A percentile compares a stretch with the other conserved stretches of the same genome.
These are phyloP conservation scores for Penicillium cinerascens DNA, from an alignment of 495 filamentous ascomycete genomes.

Conservation along the genomic window DNA sequence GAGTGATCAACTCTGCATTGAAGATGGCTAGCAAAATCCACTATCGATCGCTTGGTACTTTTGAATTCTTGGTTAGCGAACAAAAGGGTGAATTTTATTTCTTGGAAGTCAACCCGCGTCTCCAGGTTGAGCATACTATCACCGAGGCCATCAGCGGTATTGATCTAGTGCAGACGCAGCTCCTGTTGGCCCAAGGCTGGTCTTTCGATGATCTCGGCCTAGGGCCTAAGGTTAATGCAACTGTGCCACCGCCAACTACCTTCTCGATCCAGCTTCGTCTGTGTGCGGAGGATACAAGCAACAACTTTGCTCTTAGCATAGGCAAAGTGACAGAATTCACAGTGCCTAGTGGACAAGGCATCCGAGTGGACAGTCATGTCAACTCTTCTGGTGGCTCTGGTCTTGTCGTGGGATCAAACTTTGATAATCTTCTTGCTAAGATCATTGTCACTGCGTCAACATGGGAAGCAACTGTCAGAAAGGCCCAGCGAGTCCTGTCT, in stretches of 20 bases:
- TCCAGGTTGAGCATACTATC: conserved; percentile 56
- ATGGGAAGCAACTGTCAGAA: conserved; percentile 49
- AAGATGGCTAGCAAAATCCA: conserved; percentile 41
- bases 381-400: conserved; percentile 25
- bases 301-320: conserved; percentile 53
- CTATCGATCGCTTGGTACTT: conserved; percentile 56
- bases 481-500: conserved; percentile 50
- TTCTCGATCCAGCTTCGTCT: conserved; percentile 56
- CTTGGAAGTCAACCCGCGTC: conserved; percentile 61
- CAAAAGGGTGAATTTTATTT: conserved; percentile 56
- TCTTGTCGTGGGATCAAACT: conserved; percentile 50
- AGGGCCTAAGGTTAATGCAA: conserved; percentile 19
- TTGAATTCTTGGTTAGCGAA: conserved; percentile 61
- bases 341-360: conserved; percentile 53
- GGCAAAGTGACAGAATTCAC: conserved; percentile 52
- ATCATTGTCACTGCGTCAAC: conserved; percentile 54
- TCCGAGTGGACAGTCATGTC: conserved; percentile 55
- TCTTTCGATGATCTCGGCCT: conserved; percentile 42
- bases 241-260: conserved; percentile 27
- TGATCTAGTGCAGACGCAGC: conserved; percentile 54
- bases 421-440: conserved; percentile 59
- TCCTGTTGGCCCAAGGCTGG: conserved; percentile 51
- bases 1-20: conserved; percentile 38
- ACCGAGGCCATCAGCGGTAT: conserved; percentile 52
- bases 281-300: conserved; percentile 54